A percentile compares a stretch with the other conserved stretches of the same genome.
These are phyloP conservation scores for Diaporthe sp. DNA, from an alignment of 2,329 filamentous ascomycete species.

Conservation along the genomic window DNA sequence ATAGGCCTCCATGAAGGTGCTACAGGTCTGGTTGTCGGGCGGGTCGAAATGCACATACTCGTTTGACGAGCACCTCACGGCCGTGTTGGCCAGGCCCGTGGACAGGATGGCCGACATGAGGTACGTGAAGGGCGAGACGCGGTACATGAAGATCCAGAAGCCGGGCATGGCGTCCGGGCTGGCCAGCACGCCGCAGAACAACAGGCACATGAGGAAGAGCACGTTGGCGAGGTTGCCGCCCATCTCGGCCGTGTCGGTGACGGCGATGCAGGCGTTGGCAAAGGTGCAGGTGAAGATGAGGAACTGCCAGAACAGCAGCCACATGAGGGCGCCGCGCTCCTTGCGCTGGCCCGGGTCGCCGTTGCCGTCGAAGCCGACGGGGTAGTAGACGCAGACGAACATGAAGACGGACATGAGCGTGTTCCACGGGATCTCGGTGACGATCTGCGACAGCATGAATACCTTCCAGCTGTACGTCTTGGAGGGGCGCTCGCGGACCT, in stretches of 20 bases:
- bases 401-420: conserved; percentile 81
- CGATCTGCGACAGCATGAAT: conserved; percentile 86
- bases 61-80: conserved; percentile 76
- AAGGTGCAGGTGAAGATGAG: conserved; percentile 87
- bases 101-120: conserved; percentile 80
- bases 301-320: conserved; percentile 82
- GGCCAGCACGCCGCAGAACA: conserved; percentile 84
- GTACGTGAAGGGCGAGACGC: conserved; percentile 86
- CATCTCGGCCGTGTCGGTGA: conserved; percentile 80
- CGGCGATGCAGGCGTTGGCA: conserved; percentile 82
- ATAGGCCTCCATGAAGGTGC: conserved; percentile 68
- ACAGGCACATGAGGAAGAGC: conserved; percentile 78
- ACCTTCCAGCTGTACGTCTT: conserved; percentile 90
- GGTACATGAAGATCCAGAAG: conserved; percentile 91
- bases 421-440: conserved; percentile 91
- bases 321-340: conserved; percentile 83
- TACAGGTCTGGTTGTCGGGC: conserved; percentile 69
- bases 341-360: conserved; percentile 73
- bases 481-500: conserved; percentile 86
- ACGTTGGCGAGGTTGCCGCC: conserved; percentile 83
- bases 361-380: conserved; percentile 82
- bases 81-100: conserved; percentile 76
- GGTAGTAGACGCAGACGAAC: conserved; percentile 89
- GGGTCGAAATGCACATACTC: conserved; percentile 80
- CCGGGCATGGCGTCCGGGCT: conserved; percentile 72